Base-by-base conservation (phyloP, 192 early-diverging fungal genomes). In the Backusella australiensis region DNA sequence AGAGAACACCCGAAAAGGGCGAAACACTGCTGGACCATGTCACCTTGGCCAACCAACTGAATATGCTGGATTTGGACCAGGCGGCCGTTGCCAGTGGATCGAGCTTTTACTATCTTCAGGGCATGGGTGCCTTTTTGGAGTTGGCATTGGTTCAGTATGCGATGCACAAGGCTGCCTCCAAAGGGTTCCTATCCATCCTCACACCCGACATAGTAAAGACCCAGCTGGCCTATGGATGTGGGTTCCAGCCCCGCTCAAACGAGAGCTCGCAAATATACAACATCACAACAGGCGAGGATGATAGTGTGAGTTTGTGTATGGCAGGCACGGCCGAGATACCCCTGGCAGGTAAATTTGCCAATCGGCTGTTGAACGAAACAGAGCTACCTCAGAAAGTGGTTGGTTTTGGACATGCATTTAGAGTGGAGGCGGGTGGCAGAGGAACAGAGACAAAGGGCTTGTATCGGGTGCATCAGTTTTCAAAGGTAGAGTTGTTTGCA, bases 391-490 rank as follows among this genome's bases (percentile, higher is more conserved):
- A 89, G 38, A 89, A 88, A 42, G 72, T 92, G 67, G 96, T 93
- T 9, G 96, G 92, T 1, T 86, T 94, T 29, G 94, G 95, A n/a
- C 86, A 91, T 42, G 91, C 93, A 7, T 97, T 96, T 85, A 89
- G 96, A 23, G 94, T 94, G 3, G 96, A 98, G 78, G 94, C 95
- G 0, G 91, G 94, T 0, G 89, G 94, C 0, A 87, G 95, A 44
- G 93, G 92, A 0, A 84, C 86, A 41, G 95, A 96, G 42, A 91
- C 91, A 38, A 90, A 93, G 15, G 96, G 96, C 1, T 79, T 98
- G 23, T 98, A 96, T 81, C 89, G 96, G 0, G 90, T 98, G 29
- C 95, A 98, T 83, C 96, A 97, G 75, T 98, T 98, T 79, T 93
- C 90, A 46, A 98, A 98, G 78, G 93, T 98, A 0, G 96, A 98